Evolutionary conservation across 2,329 filamentous ascomycete species (phyloP).

Genomic region (Rutstroemia sp.): DNA sequence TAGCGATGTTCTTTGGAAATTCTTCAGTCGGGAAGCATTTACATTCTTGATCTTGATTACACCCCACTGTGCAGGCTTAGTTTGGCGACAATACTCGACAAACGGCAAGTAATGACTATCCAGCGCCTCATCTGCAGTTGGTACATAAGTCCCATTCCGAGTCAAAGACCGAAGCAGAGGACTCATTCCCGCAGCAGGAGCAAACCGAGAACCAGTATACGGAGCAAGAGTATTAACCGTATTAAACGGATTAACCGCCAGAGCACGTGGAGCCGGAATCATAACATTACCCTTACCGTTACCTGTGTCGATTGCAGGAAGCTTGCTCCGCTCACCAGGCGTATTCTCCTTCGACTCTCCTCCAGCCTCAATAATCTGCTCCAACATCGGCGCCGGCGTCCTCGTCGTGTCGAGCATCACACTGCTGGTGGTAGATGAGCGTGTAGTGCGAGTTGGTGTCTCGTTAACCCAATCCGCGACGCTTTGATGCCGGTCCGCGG

Average conservation of each 20-base stretch:
- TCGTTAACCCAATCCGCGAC: constrained; percentile 14
- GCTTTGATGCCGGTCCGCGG: constrained; percentile 14
- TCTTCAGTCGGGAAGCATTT: constrained; percentile 15
- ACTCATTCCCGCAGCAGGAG: constrained; percentile 12
- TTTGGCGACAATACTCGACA: constrained; percentile 28
- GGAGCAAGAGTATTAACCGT: constrained; percentile 3
- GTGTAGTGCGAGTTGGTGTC: constrained; percentile 6
- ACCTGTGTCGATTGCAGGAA: not conserved
- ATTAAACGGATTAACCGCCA: constrained; percentile 12
- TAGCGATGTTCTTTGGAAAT: not conserved
- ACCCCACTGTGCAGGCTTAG: constrained; percentile 23
- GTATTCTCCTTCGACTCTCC: not conserved
- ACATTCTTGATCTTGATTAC: constrained; percentile 33
- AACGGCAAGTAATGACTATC: constrained; percentile 29
- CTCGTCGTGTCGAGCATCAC: not conserved
- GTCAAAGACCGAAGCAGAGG: constrained; percentile 16
- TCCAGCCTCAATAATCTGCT: not conserved
- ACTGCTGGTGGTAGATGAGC: not conserved
- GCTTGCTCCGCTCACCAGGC: not conserved
- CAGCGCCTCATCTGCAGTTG: constrained; percentile 24
- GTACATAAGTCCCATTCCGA: constrained; percentile 16
- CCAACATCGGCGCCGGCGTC: constrained; percentile 1
- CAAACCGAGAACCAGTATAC: not conserved
- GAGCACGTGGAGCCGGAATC: not conserved
- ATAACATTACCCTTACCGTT: not conserved